Base-by-base conservation (phyloP, 768 basidiomycete species). In the Boletales sp. region DNA sequence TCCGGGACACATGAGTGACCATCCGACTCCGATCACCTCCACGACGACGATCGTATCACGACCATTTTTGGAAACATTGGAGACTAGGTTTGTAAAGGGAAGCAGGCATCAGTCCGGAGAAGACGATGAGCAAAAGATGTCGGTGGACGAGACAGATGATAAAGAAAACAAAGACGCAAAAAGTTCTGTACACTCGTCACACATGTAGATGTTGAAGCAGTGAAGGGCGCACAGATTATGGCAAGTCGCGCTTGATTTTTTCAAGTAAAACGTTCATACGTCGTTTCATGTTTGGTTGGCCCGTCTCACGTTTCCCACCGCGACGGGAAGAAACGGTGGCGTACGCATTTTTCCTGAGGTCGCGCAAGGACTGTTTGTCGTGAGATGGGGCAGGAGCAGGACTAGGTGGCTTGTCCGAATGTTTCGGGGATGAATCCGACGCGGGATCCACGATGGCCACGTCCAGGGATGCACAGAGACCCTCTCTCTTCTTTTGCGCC, bases 231-330 rank as follows among this genome's bases (percentile, higher is more conserved):
- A 49, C 52, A n/a, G 17, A 40, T 65, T 64, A 82, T 47, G 69
- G 61, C 35, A 69, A 64, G 59, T 84, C 78, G 42, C 77, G 79
- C 66, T 89, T 87, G 56, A 95, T 93, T 69, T 86, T 85, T 66
- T 91, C 89, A 50, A 95, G 77, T 76, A 95, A 76, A 27, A 80
- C 84, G 53, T 83, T 81, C 90, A 95, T 94, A 43, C 91, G 83
- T 43, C 87, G 69, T 60, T 86, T 87, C 92, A 95, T 94, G 62
- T 81, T 75, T n/a, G 82, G 82, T 58, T 83, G 81, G 5, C 79
- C 72, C 27, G 66, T 57, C 12, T 63, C 66, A 12, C 55, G 56
- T n/a, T 37, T 74, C 71, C 55, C 64, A 68, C 50, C 45, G 30
- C 52, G 45, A 51, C 58, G 59, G 32, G 72, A 59, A 18, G 71